phyloP scores from a whole-genome alignment of 2,329 filamentous ascomycete genomes.

The Phialophora macrospora region DNA sequence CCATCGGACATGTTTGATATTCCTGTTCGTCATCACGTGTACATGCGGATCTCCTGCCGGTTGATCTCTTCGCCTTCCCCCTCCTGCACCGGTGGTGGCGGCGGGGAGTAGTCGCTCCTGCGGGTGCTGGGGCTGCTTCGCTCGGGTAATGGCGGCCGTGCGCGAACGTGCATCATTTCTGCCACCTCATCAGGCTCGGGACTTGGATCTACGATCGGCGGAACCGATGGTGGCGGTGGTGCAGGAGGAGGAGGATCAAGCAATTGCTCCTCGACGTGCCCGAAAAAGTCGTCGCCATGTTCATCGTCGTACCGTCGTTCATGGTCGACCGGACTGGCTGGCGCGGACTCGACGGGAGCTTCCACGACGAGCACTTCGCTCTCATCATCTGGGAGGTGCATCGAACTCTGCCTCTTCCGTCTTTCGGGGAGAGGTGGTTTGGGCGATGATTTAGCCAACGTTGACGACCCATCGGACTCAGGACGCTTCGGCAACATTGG shows the following conservation, averaged over 20 bases:
- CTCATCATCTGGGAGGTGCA: conserved; percentile 42
- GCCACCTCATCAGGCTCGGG: neutral
- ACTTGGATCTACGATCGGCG: too few species aligned
- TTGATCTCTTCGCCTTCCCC: conserved; percentile 20
- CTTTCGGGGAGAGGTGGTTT: conserved; percentile 53
- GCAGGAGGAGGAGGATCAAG: neutral
- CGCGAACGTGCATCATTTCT: conserved; percentile 5
- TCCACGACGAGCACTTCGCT: conserved; percentile 67
- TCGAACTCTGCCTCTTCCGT: conserved; percentile 48
- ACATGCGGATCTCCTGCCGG: conserved; percentile 30
- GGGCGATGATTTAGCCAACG: conserved; percentile 39
- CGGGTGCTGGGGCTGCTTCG: neutral
- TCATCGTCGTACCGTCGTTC: conserved; percentile 10
- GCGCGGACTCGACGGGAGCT: conserved; percentile 67
- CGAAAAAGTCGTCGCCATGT: conserved; percentile 38
- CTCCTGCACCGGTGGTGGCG: conserved; percentile 7
- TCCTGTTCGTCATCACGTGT: conserved; percentile 13
- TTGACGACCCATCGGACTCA: conserved; percentile 31
- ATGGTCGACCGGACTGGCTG: conserved; percentile 54
- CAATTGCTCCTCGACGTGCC: conserved; percentile 33
- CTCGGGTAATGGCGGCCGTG: conserved; percentile 11
- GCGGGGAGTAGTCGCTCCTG: too few species aligned
- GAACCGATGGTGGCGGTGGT: neutral
- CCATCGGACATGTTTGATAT: too few species aligned
- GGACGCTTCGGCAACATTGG: conserved; percentile 43